Base-by-base conservation (phyloP, 2,329 filamentous ascomycete genomes). In the Karstenula rhodostoma region DNA sequence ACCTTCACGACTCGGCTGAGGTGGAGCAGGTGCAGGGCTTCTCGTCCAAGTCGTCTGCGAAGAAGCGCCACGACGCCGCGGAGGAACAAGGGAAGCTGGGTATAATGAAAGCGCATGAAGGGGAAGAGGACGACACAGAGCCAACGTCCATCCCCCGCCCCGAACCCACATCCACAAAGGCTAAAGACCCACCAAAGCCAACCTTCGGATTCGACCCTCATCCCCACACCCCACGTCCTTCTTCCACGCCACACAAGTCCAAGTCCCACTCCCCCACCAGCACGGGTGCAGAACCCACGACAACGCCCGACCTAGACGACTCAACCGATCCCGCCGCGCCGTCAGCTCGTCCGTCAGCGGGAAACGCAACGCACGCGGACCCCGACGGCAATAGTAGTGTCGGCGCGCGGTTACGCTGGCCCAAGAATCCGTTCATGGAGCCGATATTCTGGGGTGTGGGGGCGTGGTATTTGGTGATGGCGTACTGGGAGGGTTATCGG, bases 121-220 rank as follows among this genome's bases (percentile, higher is more conserved):
- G 12, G 29, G 8, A 32, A 32, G 2, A 32, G 4, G 29, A 32
- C 29, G 29, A 10, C 29, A 32, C 29, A 32, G 29, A 25, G 17
- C 15, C 52, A 22, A 5, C 44, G 4, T 8, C 17, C 13, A 40
- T 43, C 19, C 22, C 15, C 22, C 12, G 33, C 1, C 23, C 23
- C 23, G 33, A 46, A 6, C 17, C 15, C 10, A 6, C 25, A 4
- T 4, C 10, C 2, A 12, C 35, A 8, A 15, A 4, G 25, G n/a
- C 12, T 10, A 43, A 27, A 15, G 12, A 42, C 23, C 15, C 12
- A 10, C 2, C 29, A 6, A 44, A 49, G 42, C 53, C 44, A 32
- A 49, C 47, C 10, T 58, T 58, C 48, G 56, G 56, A 27, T 51
- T 58, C 47, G 37, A 44, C 17, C 44, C 55, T 4, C 32, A 51